Percentiles rank a stretch among this genome's conserved stretches.
Evolutionary conservation across 129 eudicot genomes (phyloP).

Genomic region (Flaveria brownii): DNA sequence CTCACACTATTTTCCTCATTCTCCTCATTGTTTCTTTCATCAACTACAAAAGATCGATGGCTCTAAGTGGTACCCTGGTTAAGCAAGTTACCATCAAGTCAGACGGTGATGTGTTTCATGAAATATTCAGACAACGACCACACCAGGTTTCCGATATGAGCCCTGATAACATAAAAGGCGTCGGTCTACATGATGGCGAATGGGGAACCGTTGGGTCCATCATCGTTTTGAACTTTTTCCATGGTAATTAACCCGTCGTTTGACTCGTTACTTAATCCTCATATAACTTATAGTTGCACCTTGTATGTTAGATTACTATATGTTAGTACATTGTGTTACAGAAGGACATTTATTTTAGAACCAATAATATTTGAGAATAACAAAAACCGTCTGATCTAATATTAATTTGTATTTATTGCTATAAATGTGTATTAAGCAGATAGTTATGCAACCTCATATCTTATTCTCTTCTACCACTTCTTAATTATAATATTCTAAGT

Average conservation of each 20-base stretch:
- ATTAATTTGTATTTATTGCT: too few relatives aligned
- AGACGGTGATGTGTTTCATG: constrained; percentile 44
- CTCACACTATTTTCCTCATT: neutral
- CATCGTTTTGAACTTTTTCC: constrained; percentile 17
- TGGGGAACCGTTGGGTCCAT: constrained; percentile 39
- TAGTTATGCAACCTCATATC: too few relatives aligned
- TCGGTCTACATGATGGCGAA: constrained; percentile 46
- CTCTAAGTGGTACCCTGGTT: constrained; percentile 19
- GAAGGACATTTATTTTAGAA: too few relatives aligned
- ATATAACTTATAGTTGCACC: neutral
- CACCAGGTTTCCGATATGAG: constrained; percentile 40
- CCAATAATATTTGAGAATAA: too few relatives aligned
- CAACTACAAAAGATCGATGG: neutral
- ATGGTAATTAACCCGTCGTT: constrained; percentile 15
- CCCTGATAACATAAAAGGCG: constrained; percentile 30
- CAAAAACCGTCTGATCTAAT: too few relatives aligned
- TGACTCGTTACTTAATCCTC: neutral
- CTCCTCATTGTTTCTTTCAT: neutral
- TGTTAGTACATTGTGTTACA: too few relatives aligned
- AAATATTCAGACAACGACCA: constrained; percentile 41
- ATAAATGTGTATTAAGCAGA: too few relatives aligned
- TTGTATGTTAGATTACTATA: neutral
- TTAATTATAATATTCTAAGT: too few relatives aligned
- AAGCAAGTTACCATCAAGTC: constrained; percentile 41
- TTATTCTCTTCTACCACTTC: too few relatives aligned